Percentiles rank a stretch among this genome's conserved stretches.
Evolutionary conservation across 1,284 basidiomycete genomes (phyloP).

Genomic region (Malassezia japonica): DNA sequence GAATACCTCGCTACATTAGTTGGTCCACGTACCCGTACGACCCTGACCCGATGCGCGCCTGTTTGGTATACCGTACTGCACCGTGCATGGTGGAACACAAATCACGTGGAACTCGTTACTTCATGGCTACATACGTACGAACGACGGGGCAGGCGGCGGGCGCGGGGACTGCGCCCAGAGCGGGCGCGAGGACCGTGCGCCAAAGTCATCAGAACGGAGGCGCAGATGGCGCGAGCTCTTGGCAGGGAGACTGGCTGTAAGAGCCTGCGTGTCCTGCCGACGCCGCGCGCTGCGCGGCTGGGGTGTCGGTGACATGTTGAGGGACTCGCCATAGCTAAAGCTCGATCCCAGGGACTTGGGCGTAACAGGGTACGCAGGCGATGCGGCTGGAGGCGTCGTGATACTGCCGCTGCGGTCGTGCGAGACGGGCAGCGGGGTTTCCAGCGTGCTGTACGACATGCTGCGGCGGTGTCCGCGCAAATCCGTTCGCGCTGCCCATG

Average conservation of each 20-base stretch:
- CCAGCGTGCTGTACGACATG: slow-evolving; percentile 6
- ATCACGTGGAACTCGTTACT: background rate
- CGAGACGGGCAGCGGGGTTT: slow-evolving; percentile 5
- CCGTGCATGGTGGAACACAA: background rate
- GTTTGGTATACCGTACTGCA: slow-evolving; percentile 65
- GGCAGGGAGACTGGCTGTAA: background rate
- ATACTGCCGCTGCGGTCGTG: slow-evolving; percentile 11
- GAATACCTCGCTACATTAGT: slow-evolving; percentile 36
- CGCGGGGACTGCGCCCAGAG: slow-evolving; percentile 14
- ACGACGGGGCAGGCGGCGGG: background rate
- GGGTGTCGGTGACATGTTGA: slow-evolving; percentile 13
- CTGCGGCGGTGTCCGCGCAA: slow-evolving; percentile 7
- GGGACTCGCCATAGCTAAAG: slow-evolving; percentile 10
- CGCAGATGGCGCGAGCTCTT: background rate
- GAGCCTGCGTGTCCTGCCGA: no score
- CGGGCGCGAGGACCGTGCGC: slow-evolving; percentile 1
- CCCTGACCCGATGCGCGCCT: slow-evolving; percentile 67
- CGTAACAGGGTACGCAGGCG: slow-evolving; percentile 4
- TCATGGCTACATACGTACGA: background rate
- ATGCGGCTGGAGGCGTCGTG: slow-evolving; percentile 8
- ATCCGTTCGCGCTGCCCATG: background rate
- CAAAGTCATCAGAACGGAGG: background rate
- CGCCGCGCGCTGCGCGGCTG: slow-evolving; percentile 1
- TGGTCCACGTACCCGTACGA: slow-evolving; percentile 33
- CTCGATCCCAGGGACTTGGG: slow-evolving; percentile 7